Evolutionary conservation across 306 rosid genomes (phyloP).

Genomic region (Boehmeria nivea): DNA sequence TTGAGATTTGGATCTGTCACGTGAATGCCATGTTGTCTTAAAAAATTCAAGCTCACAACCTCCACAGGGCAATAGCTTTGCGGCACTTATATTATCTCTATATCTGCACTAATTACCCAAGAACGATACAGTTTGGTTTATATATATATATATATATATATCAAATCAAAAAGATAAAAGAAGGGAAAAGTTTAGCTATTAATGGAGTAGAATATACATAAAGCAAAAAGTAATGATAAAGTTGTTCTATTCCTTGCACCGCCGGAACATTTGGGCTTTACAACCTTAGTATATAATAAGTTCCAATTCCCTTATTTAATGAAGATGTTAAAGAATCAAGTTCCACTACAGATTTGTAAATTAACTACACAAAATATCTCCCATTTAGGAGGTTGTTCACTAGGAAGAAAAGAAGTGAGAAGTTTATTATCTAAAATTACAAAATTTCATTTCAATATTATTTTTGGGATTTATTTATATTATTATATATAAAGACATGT

Average conservation of each 20-base stretch:
- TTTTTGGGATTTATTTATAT: no score
- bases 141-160: neutral
- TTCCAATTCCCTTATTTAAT: neutral
- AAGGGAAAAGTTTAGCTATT: neutral
- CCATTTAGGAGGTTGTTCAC: no score
- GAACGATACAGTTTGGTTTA: no score
- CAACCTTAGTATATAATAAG: neutral
- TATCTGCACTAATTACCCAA: no score
- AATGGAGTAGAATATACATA: neutral
- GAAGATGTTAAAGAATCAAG: neutral
- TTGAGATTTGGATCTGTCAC: neutral
- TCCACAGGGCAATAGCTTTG: neutral
- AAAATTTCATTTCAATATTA: no score
- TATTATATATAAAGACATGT: slow-evolving; percentile 29
- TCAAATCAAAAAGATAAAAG: neutral
- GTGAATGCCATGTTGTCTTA: neutral
- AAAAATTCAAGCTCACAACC: neutral
- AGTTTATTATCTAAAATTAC: no score
- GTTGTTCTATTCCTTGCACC: neutral
- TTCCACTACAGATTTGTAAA: no score
- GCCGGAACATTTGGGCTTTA: neutral
- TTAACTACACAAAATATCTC: no score
- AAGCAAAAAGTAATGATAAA: neutral
- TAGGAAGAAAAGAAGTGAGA: no score
- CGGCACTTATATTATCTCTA: neutral